phyloP scores from a whole-genome alignment of 371 early-diverging fungal species.

The Apophysomyces trapeziformis region DNA sequence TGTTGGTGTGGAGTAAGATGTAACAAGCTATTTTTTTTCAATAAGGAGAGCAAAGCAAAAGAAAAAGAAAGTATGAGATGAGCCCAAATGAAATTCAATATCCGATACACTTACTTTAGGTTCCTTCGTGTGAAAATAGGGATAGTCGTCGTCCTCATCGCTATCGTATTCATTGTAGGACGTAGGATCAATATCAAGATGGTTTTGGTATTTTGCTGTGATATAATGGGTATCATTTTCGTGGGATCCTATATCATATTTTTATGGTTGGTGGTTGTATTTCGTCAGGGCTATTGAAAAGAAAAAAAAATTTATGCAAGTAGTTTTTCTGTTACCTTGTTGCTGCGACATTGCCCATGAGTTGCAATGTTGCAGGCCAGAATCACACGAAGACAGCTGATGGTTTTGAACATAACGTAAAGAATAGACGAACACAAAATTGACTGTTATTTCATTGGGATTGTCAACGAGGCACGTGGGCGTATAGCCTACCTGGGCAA shows the following conservation, averaged over 20 bases:
- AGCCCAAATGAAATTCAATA: neutral
- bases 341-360: constrained; percentile 13
- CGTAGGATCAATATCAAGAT: constrained; percentile 3
- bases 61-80: constrained; percentile 5
- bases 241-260: neutral
- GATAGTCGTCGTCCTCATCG: neutral
- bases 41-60: constrained; percentile 3
- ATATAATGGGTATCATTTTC: constrained; percentile 6
- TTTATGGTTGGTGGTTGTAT: too few species aligned
- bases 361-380: constrained; percentile 11
- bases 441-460: too few species aligned
- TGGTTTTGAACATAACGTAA: neutral
- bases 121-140: neutral
- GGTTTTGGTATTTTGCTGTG: constrained; percentile 7
- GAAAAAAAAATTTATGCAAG: neutral
- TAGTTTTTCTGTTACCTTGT: constrained; percentile 13
- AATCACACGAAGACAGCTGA: constrained; percentile 25
- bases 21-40: neutral
- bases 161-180: constrained; percentile 1
- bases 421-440: neutral
- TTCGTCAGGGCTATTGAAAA: neutral
- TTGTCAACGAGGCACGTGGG: neutral
- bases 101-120: neutral
- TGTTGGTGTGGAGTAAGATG: constrained; percentile 12
- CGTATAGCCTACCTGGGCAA: constrained; percentile 27